These are phyloP conservation scores for Eremochloa ophiuroides DNA, from an alignment of 176 grass and related monocot genomes.

Conservation along the genomic window DNA sequence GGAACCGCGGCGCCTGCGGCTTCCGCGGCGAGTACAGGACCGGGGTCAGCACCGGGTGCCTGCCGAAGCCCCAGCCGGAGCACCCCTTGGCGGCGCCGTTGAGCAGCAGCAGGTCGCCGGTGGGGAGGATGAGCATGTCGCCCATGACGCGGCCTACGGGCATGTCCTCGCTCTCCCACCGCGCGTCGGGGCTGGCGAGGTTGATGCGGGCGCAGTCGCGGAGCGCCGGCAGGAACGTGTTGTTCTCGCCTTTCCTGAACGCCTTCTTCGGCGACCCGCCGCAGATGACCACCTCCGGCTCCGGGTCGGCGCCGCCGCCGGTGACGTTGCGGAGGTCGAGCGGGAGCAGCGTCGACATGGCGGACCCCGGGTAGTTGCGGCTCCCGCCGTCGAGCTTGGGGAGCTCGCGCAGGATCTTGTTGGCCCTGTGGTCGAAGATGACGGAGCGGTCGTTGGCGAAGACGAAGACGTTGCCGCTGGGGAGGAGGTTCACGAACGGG, in stretches of 20 bases:
- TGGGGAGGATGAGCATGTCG: slow-evolving; percentile 85
- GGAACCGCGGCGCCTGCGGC: slow-evolving; percentile 38
- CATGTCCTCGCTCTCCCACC: slow-evolving; percentile 66
- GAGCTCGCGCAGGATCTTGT: slow-evolving; percentile 56
- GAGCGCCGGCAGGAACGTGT: slow-evolving; percentile 38
- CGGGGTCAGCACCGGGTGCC: slow-evolving; percentile 44
- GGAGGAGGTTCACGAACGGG: slow-evolving; percentile 86
- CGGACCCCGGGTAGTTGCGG: slow-evolving; percentile 75
- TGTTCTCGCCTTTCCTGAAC: slow-evolving; percentile 47
- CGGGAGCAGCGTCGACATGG: slow-evolving; percentile 75
- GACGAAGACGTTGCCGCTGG: slow-evolving; percentile 77
- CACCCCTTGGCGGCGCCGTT: slow-evolving; percentile 68
- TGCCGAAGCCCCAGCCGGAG: slow-evolving; percentile 66
- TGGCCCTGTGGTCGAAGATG: slow-evolving; percentile 48
- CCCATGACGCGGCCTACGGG: slow-evolving; percentile 73
- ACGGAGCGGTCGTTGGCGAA: slow-evolving; percentile 87
- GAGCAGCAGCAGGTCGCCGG: slow-evolving; percentile 67
- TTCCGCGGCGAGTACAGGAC: slow-evolving; percentile 54
- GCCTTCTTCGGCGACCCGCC: slow-evolving; percentile 56
- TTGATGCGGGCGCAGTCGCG: slow-evolving; percentile 63
- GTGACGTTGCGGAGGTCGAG: slow-evolving; percentile 49
- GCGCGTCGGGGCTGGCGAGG: slow-evolving; percentile 28
- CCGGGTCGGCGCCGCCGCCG: slow-evolving; percentile 6
- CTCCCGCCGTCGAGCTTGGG: slow-evolving; percentile 55
- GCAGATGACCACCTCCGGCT: slow-evolving; percentile 71